A percentile compares a stretch with the other conserved stretches of the same genome.
Evolutionary conservation across 768 basidiomycete species (phyloP).

Genomic region (Leccinum rimulosum): DNA sequence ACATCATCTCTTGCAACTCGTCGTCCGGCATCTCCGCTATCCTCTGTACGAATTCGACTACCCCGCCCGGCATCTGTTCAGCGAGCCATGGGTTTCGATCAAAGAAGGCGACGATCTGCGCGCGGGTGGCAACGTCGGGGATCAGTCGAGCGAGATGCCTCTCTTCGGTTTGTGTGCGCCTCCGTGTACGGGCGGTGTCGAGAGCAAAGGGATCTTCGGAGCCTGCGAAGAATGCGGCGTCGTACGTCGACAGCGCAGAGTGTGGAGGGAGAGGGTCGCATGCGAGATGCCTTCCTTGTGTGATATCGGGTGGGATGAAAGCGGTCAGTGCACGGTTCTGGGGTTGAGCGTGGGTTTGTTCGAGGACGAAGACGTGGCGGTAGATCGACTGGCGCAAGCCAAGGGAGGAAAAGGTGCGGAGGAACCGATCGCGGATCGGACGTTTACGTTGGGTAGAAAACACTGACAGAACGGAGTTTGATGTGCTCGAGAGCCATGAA

Average conservation of each 20-base stretch:
- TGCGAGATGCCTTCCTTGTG: constrained; percentile 54
- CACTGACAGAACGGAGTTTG: constrained; percentile 37
- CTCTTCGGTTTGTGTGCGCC: constrained; percentile 45
- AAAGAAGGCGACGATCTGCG: constrained; percentile 60
- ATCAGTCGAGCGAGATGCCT: constrained; percentile 54
- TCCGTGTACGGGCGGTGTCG: constrained; percentile 29
- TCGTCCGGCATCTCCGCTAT: constrained; percentile 55
- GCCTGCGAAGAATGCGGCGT: constrained; percentile 71
- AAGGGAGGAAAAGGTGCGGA: constrained; percentile 39
- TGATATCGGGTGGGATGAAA: constrained; percentile 65
- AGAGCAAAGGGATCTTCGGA: constrained; percentile 49
- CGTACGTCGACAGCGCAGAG: constrained; percentile 57
- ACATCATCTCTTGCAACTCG: constrained; percentile 58
- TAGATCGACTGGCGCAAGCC: constrained; percentile 54
- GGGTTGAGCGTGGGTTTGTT: constrained; percentile 46
- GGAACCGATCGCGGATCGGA: constrained; percentile 28
- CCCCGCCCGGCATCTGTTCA: constrained; percentile 59
- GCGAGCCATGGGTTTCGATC: constrained; percentile 54
- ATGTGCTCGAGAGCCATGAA: constrained; percentile 69
- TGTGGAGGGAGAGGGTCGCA: constrained; percentile 88
- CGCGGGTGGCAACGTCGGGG: constrained; percentile 54
- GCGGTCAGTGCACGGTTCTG: constrained; percentile 50
- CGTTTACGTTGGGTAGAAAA: constrained; percentile 32
- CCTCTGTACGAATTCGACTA: constrained; percentile 61
- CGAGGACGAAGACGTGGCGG: constrained; percentile 77